phyloP scores from a whole-genome alignment of 2,329 filamentous ascomycete genomes.

The Fusarium sp. region DNA sequence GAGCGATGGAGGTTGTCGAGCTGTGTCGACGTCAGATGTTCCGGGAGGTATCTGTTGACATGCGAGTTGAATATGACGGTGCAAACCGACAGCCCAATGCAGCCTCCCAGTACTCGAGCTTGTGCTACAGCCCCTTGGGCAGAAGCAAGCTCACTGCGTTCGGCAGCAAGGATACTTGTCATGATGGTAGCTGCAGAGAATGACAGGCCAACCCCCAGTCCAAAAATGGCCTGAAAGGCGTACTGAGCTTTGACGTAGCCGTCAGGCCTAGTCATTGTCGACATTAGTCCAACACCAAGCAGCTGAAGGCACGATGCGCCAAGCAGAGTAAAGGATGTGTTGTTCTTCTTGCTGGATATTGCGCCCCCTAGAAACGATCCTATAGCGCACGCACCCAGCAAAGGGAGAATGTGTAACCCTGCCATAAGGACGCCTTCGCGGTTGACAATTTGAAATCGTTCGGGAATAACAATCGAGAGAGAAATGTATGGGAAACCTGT shows the following conservation, averaged over 20 bases:
- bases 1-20: slow-evolving; percentile 59
- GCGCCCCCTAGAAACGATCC: slow-evolving; percentile 68
- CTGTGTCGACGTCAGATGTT: slow-evolving; percentile 51
- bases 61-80: slow-evolving; percentile 68
- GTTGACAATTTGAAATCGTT: slow-evolving; percentile 71
- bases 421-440: slow-evolving; percentile 64
- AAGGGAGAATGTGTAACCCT: slow-evolving; percentile 68
- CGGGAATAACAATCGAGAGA: slow-evolving; percentile 69
- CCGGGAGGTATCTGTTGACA: slow-evolving; percentile 53
- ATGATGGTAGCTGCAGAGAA: slow-evolving; percentile 69
- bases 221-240: slow-evolving; percentile 67
- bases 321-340: slow-evolving; percentile 64
- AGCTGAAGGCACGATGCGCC: slow-evolving; percentile 63
- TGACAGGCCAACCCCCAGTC: slow-evolving; percentile 69
- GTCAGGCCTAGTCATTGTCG: slow-evolving; percentile 52
- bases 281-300: slow-evolving; percentile 63
- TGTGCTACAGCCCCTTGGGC: slow-evolving; percentile 72
- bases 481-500: slow-evolving; percentile 69
- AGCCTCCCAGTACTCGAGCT: slow-evolving; percentile 69
- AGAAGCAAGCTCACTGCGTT: slow-evolving; percentile 63
- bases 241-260: slow-evolving; percentile 58
- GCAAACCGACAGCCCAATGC: slow-evolving; percentile 68
- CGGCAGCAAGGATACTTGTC: slow-evolving; percentile 63
- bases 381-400: slow-evolving; percentile 67
- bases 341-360: slow-evolving; percentile 65